Conservation (phyloP, 2,329 filamentous ascomycete species). For the Aureobasidium sp. region DNA sequence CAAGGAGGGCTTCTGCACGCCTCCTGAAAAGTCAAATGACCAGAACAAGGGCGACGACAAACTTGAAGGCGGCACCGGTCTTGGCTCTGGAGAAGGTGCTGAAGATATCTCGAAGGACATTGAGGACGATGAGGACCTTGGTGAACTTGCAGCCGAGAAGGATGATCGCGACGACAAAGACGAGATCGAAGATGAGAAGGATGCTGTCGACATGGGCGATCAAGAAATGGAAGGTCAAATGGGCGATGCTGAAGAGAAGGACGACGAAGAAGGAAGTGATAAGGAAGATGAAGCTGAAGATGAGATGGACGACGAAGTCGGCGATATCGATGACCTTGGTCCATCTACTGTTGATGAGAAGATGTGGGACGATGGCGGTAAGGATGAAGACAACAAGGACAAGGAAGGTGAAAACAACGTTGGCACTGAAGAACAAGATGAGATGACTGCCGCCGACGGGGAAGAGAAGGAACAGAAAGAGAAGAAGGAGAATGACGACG, state of each 20-base stretch:
- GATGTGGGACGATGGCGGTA: conserved; percentile 82
- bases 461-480: conserved; percentile 42
- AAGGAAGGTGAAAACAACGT: conserved; percentile 59
- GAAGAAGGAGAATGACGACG: conserved; percentile 55
- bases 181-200: conserved; percentile 71
- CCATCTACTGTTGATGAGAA: conserved; percentile 92
- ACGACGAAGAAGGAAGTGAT: conserved; percentile 47
- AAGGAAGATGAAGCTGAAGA: conserved; percentile 62
- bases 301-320: conserved; percentile 77
- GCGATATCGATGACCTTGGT: conserved; percentile 85
- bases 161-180: conserved; percentile 46
- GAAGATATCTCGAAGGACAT: conserved; percentile 99
- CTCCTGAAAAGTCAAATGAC: conserved; percentile 61
- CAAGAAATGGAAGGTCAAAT: conserved; percentile 86
- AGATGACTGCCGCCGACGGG: conserved; percentile 40
- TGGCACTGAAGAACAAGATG: conserved; percentile 43
- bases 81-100: conserved; percentile 89
- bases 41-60: conserved; percentile 52
- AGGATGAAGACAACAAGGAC: conserved; percentile 70
- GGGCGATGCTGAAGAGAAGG: conserved; percentile 49
- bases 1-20: conserved; percentile 83
- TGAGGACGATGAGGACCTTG: conserved; percentile 83
- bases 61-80: conserved; percentile 82
- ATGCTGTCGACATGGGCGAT: conserved; percentile 86
- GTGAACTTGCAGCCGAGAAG: conserved; percentile 83